These are phyloP conservation scores for Thelonectria discophora DNA, from an alignment of 2,329 filamentous ascomycete species.

Conservation along the genomic window DNA sequence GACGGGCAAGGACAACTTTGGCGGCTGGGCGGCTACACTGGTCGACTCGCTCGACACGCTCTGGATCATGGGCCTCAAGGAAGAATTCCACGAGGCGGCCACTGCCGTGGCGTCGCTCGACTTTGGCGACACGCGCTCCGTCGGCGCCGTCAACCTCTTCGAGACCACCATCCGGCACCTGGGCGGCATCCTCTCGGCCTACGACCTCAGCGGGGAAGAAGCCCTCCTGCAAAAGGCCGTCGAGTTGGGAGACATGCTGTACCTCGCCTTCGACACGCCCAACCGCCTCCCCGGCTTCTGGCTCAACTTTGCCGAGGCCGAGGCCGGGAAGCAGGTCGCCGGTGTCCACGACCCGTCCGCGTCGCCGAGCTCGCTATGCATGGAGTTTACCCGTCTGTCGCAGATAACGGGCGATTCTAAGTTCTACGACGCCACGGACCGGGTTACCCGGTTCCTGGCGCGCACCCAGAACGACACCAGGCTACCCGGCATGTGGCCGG, in stretches of 20 bases:
- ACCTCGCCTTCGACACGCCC: constrained; percentile 63
- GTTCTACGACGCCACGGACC: constrained; percentile 80
- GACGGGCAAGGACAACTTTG: constrained; percentile 57
- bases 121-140: constrained; percentile 56
- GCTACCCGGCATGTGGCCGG: constrained; percentile 83
- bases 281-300: constrained; percentile 60
- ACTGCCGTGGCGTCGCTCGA: constrained; percentile 59
- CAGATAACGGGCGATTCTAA: constrained; percentile 77
- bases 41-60: constrained; percentile 70
- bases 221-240: constrained; percentile 59
- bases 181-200: constrained; percentile 60
- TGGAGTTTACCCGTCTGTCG: constrained; percentile 79
- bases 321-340: constrained; percentile 56
- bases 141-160: constrained; percentile 58
- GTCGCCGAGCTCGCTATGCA: constrained; percentile 69
- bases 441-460: constrained; percentile 76
- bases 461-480: constrained; percentile 72
- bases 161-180: constrained; percentile 66
- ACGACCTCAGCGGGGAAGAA: constrained; percentile 57
- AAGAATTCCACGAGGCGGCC: constrained; percentile 65
- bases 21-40: constrained; percentile 66
- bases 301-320: constrained; percentile 55
- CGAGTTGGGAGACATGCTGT: constrained; percentile 64
- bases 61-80: constrained; percentile 67
- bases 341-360: constrained; percentile 61